Base-by-base conservation (phyloP, 176 grass and related monocot genomes). In the Typha latifolia region DNA sequence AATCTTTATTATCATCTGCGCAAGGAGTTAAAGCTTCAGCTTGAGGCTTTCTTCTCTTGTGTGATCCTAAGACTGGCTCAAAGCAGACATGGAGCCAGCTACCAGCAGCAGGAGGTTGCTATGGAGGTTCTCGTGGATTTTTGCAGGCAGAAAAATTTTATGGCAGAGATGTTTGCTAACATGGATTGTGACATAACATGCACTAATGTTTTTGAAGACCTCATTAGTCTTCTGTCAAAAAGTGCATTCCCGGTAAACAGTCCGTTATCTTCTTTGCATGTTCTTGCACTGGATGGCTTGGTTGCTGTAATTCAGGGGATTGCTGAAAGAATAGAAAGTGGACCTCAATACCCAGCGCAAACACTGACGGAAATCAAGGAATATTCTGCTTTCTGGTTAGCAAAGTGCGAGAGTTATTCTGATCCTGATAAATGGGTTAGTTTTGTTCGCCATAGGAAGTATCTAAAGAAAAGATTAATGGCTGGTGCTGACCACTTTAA, bases 91-190 rank as follows among this genome's bases (percentile, higher is more conserved):
- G 94, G 94, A 12, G 81, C 88, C 78, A 92, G 85, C 70, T 99
- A 87, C 72, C 89, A 99, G 74, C 94, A 93, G 74, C 89, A 99
- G 72, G 94, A 99, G 80, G 89, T 99, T 14, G 89, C 89, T 12
- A 62, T 93, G 79, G 94, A 99, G 77, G 83, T 86, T 79, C 73
- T 99, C n/a, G 81, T 93, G 51, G 94, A 99, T 79, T 95, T 95
- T 68, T 99, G 94, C 53, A 77, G 89, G 77, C 94, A 99, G 72
- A 93, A 93, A 80, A 82, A 83, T 65, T 99, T 99, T 68, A 93
- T 99, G 89, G 83, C 86, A 19, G 94, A 99, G 78, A 99, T 99
- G 94, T 93, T 93, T 87, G 86, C 73, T 2, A 99, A 99, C 70
- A 93, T 99, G 74, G 94, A 99, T 57, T 99, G 94, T 73, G 89